Conservation (phyloP, 2,329 filamentous ascomycete species). For the Penicillium aurantiogriseum region DNA sequence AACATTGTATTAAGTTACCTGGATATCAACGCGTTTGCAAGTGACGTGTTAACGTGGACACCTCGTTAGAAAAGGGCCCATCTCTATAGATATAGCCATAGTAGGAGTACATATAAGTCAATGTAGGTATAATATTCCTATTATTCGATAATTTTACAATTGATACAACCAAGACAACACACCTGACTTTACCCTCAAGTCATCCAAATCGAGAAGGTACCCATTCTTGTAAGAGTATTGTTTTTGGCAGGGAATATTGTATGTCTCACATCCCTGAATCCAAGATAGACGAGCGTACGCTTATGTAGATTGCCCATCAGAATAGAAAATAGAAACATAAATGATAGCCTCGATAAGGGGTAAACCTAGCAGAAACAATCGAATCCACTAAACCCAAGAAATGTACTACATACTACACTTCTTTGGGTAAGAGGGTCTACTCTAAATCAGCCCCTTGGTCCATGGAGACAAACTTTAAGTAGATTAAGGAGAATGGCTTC, state of each 20-base stretch:
- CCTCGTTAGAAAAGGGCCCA: neutral
- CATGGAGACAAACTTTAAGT: constrained; percentile 1
- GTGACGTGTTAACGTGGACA: too few relatives aligned
- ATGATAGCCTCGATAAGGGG: neutral
- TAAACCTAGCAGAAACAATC: neutral
- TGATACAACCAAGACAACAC: neutral
- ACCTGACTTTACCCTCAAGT: neutral
- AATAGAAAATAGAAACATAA: neutral
- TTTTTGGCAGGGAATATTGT: neutral
- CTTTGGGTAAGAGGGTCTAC: neutral
- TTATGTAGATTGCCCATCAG: neutral
- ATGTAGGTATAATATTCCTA: too few relatives aligned
- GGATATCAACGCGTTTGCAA: neutral
- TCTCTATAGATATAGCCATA: neutral
- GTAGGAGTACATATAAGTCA: too few relatives aligned
- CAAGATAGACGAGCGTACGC: neutral
- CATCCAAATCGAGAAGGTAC: neutral
- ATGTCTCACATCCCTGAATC: too few relatives aligned
- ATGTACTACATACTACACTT: neutral
- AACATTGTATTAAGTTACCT: neutral
- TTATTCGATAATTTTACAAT: neutral
- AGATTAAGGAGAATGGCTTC: neutral
- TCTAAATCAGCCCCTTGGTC: neutral
- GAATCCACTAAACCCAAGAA: neutral
- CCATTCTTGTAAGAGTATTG: neutral